These are phyloP conservation scores for Cladophialophora psammophila DNA, from an alignment of 2,329 filamentous ascomycete genomes.

Conservation along the genomic window DNA sequence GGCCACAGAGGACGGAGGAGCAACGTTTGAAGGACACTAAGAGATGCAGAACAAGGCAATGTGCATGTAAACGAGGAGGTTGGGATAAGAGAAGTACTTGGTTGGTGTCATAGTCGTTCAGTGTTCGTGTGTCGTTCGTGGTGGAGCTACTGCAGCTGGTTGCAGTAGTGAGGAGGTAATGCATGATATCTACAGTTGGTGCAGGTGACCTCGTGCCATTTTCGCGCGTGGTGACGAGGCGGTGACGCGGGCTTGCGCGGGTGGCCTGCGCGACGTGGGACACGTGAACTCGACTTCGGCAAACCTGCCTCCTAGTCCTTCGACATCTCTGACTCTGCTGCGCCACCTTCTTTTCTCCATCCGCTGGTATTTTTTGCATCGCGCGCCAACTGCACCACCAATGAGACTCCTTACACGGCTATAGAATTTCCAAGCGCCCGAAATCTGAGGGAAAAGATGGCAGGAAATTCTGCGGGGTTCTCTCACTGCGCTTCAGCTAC, in stretches of 20 bases:
- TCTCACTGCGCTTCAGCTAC: constrained; percentile 33
- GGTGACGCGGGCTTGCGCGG: constrained; percentile 10
- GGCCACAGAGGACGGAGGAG: constrained; percentile 21
- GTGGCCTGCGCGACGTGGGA: background rate
- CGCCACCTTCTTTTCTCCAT: constrained; percentile 20
- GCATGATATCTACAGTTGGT: constrained; percentile 11
- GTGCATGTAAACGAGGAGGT: constrained; percentile 36
- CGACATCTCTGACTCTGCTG: background rate
- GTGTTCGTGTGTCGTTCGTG: constrained; percentile 34
- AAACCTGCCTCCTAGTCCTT: background rate
- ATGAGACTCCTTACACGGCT: constrained; percentile 14
- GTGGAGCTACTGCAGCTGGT: constrained; percentile 12
- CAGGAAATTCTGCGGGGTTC: constrained; percentile 19
- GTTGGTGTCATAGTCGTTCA: constrained; percentile 15
- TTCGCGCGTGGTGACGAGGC: constrained; percentile 19
- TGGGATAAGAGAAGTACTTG: constrained; percentile 20
- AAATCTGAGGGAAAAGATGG: constrained; percentile 21
- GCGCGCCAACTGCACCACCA: constrained; percentile 28
- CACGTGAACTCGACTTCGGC: background rate
- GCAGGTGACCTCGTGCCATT: constrained; percentile 24
- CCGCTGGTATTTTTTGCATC: constrained; percentile 20
- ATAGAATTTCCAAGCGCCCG: constrained; percentile 24
- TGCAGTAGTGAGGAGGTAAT: background rate
- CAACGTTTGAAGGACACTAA: constrained; percentile 4
- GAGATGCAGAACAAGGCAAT: constrained; percentile 18